Percentiles rank a stretch among this genome's conserved stretches.
Evolutionary conservation across 495 filamentous ascomycete genomes (phyloP).

Genomic region (Aspergillus bridgeri): DNA sequence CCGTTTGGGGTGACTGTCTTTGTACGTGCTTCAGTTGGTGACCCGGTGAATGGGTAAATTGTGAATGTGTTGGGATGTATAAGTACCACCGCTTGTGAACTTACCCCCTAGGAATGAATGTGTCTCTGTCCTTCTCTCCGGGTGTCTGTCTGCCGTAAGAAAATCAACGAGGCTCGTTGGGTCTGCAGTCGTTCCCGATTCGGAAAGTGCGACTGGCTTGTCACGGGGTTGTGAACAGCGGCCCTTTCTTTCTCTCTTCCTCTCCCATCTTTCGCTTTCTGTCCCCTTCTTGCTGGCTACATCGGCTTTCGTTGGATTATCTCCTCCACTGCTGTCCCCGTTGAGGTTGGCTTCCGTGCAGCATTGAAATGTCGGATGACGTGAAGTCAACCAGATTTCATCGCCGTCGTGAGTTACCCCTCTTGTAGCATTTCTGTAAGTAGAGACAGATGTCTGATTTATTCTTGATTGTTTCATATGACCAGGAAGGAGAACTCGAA

Average conservation of each 20-base stretch:
- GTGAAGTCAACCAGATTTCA: constrained; percentile 5
- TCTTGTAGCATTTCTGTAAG: not conserved
- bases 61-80: no score
- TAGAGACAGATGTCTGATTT: not conserved
- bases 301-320: not conserved
- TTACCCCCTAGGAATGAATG: no score
- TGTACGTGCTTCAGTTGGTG: not conserved
- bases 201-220: not conserved
- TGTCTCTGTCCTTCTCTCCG: no score
- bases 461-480: not conserved
- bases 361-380: constrained; percentile 8
- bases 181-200: not conserved
- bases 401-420: constrained; percentile 6
- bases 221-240: not conserved
- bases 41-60: not conserved
- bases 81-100: no score
- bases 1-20: not conserved
- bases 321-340: not conserved
- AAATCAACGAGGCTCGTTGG: no score
- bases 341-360: not conserved
- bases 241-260: not conserved
- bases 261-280: no score
- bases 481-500: constrained; percentile 16
- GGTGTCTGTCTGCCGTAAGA: no score
- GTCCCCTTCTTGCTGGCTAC: not conserved